Conservation (phyloP, 2,329 filamentous ascomycete genomes). For the Botrytis galanthina region DNA sequence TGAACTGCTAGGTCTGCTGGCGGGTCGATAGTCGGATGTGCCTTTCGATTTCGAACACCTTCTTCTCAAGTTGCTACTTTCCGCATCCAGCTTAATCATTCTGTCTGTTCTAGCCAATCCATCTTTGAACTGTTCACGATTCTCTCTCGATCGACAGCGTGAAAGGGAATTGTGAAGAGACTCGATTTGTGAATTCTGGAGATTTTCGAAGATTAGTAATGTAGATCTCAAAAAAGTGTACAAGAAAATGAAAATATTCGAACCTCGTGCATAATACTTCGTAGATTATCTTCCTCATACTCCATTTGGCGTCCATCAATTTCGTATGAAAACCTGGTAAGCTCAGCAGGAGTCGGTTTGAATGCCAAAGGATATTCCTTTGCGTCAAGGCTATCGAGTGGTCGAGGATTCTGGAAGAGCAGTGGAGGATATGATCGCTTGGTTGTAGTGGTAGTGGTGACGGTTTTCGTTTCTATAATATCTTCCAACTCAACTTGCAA, state of each 20-base stretch:
- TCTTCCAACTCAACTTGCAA: conserved; percentile 56
- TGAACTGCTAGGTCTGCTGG: conserved; percentile 1
- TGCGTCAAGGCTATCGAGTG: conserved; percentile 68
- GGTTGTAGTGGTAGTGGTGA: conserved; percentile 91
- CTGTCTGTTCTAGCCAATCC: conserved; percentile 1
- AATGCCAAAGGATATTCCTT: conserved; percentile 88
- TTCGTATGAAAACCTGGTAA: conserved; percentile 75
- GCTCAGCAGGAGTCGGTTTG: conserved; percentile 74
- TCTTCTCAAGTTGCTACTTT: conserved; percentile 4
- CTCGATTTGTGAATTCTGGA: background rate
- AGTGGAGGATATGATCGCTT: conserved; percentile 83
- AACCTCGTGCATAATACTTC: conserved; percentile 19
- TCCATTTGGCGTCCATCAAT: conserved; percentile 51
- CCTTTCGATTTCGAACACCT: conserved; percentile 4
- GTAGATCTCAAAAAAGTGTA: background rate
- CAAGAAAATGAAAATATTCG: background rate
- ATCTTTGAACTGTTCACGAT: background rate
- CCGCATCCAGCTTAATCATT: background rate
- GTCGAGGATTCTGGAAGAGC: conserved; percentile 61
- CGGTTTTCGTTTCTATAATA: conserved; percentile 66
- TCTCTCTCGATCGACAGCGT: background rate
- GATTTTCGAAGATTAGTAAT: background rate
- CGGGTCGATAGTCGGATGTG: background rate
- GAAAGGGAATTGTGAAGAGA: background rate
- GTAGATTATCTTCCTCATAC: conserved; percentile 21